Evolutionary conservation across 257 asterid species (phyloP).

Genomic region (Solanum piurae): DNA sequence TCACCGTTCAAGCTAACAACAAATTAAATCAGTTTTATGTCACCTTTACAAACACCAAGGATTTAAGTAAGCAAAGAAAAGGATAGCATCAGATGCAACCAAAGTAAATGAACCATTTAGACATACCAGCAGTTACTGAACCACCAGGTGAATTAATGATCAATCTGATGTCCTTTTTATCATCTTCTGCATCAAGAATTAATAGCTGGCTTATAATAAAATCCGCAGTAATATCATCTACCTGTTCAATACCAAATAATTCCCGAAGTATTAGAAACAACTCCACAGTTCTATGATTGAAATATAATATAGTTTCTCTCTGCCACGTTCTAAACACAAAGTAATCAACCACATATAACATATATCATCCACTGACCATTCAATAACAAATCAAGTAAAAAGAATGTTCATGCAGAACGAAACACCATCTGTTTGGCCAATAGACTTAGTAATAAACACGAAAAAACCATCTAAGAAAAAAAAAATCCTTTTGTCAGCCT

Average conservation of each 20-base stretch:
- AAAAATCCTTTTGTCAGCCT: not conserved
- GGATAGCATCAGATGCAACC: not conserved
- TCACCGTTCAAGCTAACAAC: not conserved
- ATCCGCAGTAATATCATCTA: conserved; percentile 82
- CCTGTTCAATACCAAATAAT: conserved; percentile 28
- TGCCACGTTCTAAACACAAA: not conserved
- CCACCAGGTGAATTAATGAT: conserved; percentile 97
- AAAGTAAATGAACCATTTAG: not conserved
- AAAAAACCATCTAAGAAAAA: not conserved
- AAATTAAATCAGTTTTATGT: not conserved
- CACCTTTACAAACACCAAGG: not conserved
- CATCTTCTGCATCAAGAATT: conserved; percentile 80
- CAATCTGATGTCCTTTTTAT: conserved; percentile 65
- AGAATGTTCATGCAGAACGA: not conserved
- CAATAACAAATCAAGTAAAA: not conserved
- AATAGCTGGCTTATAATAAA: conserved; percentile 74
- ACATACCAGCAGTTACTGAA: conserved; percentile 89
- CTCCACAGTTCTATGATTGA: not conserved
- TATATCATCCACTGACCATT: not conserved
- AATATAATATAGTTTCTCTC: not conserved
- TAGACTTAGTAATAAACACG: not conserved
- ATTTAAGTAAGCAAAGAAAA: not conserved
- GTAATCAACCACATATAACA: not conserved
- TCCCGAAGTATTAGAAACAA: not conserved
- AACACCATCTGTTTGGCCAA: not conserved